Evolutionary conservation across 441 rosid genomes (phyloP), one percentile per base, ranked within the genome.

Genomic region (Gossypium davidsonii): DNA sequence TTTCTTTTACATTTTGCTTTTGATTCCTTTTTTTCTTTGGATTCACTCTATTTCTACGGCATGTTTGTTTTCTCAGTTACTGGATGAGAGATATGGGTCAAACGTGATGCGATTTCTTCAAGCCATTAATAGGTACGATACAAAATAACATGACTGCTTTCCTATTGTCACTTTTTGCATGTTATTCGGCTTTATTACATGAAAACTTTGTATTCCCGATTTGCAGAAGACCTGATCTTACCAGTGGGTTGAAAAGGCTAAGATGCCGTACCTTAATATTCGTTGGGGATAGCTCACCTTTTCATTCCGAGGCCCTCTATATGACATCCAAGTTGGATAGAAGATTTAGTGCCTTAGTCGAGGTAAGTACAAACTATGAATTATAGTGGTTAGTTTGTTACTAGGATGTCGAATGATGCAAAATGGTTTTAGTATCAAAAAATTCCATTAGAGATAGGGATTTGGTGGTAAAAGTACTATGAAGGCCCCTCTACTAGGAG

Each of bases 221-320:
- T 60, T 71, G 74, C 85, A 85, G 85, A 79, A 88, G 95, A 79
- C 88, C 83, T 70, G 92, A 90, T 76, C 79, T 85, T 73, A 80
- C 87, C 0, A 74, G 81, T 44, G 95, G 87, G 17, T 58, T 88
- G 77, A 85, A 73, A 76, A 83, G 82, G 76, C 80, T 90, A 62
- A 87, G 77, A 82, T 88, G 95, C 37, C 92, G 90, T 23, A 87
- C 95, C 15, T 89, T 91, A 17, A 79, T 91, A 60, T 91, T 91
- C 70, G 90, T 91, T 4, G 94, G 97, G 2, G 94, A 91, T 70
- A 82, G 79, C 75, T 91, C 94, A 65, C 91, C 91, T 73, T 90
- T 90, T 73, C 88, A 88, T 71, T 81, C 89, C 0, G 97, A 91
- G 79, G 86, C 95, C 70, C 84, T 90, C 74, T 83, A 85, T 71